Evolutionary conservation across 139 green algal species (phyloP).

Genomic region (Chlamydomonas incerta): DNA sequence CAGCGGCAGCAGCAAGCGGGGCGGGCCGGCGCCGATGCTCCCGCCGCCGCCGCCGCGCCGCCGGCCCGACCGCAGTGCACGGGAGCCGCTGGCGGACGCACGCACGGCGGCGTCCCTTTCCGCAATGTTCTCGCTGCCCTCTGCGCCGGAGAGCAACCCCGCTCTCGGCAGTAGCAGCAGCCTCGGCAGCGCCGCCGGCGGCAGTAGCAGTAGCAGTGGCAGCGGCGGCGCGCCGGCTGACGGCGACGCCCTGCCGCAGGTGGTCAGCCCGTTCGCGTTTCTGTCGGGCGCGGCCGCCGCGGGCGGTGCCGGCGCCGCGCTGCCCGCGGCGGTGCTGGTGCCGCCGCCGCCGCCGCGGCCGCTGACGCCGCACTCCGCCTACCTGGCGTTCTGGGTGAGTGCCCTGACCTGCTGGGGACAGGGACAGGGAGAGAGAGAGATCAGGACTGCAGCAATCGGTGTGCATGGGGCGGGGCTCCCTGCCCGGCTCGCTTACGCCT

Average conservation of each 20-base stretch:
- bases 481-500: too few species aligned
- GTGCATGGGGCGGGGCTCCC: too few species aligned
- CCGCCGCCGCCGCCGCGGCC: background rate
- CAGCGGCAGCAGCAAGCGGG: background rate
- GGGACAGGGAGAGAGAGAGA: too few species aligned
- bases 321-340: background rate
- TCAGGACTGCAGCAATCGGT: too few species aligned
- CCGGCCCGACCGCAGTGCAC: background rate
- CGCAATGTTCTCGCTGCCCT: slow-evolving; percentile 2
- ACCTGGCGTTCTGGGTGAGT: background rate
- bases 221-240: too few species aligned
- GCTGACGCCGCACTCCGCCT: background rate
- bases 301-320: background rate
- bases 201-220: background rate
- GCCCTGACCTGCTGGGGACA: too few species aligned
- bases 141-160: background rate
- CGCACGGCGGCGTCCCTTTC: background rate
- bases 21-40: too few species aligned
- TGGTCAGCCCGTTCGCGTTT: background rate
- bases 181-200: background rate
- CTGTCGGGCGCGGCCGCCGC: background rate
- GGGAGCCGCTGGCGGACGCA: background rate
- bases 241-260: too few species aligned
- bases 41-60: background rate
- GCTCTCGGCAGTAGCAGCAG: too few species aligned